phyloP scores from a whole-genome alignment of 805 yeast species.

The Lachancea lanzarotensis region DNA sequence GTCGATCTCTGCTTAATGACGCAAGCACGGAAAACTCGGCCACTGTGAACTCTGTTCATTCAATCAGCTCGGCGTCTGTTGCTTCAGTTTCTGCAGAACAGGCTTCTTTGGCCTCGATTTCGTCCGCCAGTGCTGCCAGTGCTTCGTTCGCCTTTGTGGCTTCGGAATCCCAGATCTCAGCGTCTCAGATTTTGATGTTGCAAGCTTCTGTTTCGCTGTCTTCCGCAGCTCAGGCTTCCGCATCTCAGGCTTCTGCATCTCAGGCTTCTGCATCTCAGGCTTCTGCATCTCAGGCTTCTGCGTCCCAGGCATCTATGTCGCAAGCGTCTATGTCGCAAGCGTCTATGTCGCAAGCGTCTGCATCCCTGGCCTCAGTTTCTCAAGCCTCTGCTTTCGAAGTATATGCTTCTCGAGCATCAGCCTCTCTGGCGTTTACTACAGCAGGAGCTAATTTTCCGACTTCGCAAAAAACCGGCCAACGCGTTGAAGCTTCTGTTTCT shows the following conservation, averaged over 20 bases:
- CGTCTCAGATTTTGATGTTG: not conserved
- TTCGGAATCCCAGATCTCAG: not conserved
- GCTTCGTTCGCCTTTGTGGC: not conserved
- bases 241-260: not conserved
- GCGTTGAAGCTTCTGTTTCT: not conserved
- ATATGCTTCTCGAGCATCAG: not conserved
- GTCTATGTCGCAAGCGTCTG: constrained; percentile 15
- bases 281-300: constrained; percentile 17
- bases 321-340: not conserved
- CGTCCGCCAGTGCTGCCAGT: not conserved
- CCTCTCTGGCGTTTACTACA: not conserved
- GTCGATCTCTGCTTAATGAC: constrained; percentile 15
- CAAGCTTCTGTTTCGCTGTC: not conserved
- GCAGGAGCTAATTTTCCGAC: not conserved
- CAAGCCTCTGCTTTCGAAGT: constrained; percentile 16
- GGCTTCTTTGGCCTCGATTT: not conserved
- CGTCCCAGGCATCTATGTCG: not conserved
- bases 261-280: not conserved
- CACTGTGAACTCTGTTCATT: not conserved
- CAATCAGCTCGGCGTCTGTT: not conserved
- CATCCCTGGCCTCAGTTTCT: constrained; percentile 15
- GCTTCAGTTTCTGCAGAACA: not conserved
- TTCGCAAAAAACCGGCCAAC: not conserved
- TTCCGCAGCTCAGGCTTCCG: not conserved
- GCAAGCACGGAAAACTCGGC: not conserved